phyloP scores from a whole-genome alignment of 2,329 filamentous ascomycete genomes.

The Daldinia sp. region DNA sequence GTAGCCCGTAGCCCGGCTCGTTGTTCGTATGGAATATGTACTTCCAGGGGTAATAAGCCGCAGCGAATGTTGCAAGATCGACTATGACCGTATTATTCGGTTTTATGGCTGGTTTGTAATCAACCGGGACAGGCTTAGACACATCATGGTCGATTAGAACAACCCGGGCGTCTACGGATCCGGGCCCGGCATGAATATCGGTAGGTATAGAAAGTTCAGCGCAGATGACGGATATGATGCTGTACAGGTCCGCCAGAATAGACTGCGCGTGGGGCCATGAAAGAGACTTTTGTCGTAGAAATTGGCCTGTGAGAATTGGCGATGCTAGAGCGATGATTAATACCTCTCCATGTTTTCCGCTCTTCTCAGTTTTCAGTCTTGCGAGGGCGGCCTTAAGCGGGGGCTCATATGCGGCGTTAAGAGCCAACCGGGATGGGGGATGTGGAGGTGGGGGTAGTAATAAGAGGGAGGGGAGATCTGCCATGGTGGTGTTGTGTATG shows the following conservation, averaged over 20 bases:
- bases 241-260: slow-evolving; percentile 81
- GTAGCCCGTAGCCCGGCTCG: slow-evolving; percentile 68
- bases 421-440: slow-evolving; percentile 58
- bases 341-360: slow-evolving; percentile 45
- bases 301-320: slow-evolving; percentile 64
- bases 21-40: slow-evolving; percentile 71
- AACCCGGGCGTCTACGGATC: slow-evolving; percentile 79
- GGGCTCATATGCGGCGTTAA: slow-evolving; percentile 68
- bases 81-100: slow-evolving; percentile 57
- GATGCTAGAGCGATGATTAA: slow-evolving; percentile 68
- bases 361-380: slow-evolving; percentile 52
- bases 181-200: slow-evolving; percentile 65
- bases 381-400: slow-evolving; percentile 63
- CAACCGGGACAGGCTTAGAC: slow-evolving; percentile 44
- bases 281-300: slow-evolving; percentile 59
- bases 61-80: slow-evolving; percentile 61
- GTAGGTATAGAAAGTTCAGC: slow-evolving; percentile 67
- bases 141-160: slow-evolving; percentile 72
- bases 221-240: slow-evolving; percentile 76
- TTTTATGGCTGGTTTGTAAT: slow-evolving; percentile 50
- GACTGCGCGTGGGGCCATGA: slow-evolving; percentile 75
- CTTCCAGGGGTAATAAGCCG: slow-evolving; percentile 67
- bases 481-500: slow-evolving; percentile 21
- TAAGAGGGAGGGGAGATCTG: slow-evolving; percentile 60
- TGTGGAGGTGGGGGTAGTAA: slow-evolving; percentile 70